Base-by-base conservation (phyloP, 75 land plant genomes). In the Adiantum capillusveneris region DNA sequence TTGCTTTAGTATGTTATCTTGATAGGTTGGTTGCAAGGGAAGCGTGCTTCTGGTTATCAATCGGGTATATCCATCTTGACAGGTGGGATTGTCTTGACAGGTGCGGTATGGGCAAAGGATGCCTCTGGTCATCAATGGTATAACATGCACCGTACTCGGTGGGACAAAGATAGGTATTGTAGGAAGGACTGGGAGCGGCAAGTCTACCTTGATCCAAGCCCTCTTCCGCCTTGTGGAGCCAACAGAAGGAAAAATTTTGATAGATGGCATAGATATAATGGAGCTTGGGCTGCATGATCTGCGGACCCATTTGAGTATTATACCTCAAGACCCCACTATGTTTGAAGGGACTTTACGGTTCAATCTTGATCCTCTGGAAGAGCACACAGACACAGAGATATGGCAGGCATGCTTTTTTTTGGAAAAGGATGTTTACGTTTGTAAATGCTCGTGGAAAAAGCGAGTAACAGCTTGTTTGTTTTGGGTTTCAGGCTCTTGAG, bases 121-220 rank as follows among this genome's bases (percentile, higher is more conserved):
- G 9, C 37, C 37, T 3, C 9, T 34, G 9, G 37, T 34, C 7
- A 5, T 34, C 7, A 80, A 79, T 61, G 85, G 81, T 31, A 53
- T 85, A 54, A 74, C 82, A 0, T 85, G 85, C 70, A 63, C 60
- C 19, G 82, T 88, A 76, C 77, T 65, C 36, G 94, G 94, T 28
- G 90, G 90, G 16, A 75, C 66, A 52, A 88, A 85, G 45, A 76
- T 87, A 43, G 92, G 92, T 16, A 76, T 87, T 34, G 92, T 87
- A 25, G 92, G 92, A 2, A 83, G 94, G n/a, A 86, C 94, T 6
- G 94, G 94, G n/a, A 86, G 90, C 62, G 94, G 94, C 5, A 88
- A 88, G 69, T 82, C 90, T 29, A 88, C 94, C 25, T 65, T 88
- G 27, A 85, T 88, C 26, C 94, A 85, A 63, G 83, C 94, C 22